phyloP scores from a whole-genome alignment of 495 filamentous ascomycete genomes.

The Aspergillus diversus region DNA sequence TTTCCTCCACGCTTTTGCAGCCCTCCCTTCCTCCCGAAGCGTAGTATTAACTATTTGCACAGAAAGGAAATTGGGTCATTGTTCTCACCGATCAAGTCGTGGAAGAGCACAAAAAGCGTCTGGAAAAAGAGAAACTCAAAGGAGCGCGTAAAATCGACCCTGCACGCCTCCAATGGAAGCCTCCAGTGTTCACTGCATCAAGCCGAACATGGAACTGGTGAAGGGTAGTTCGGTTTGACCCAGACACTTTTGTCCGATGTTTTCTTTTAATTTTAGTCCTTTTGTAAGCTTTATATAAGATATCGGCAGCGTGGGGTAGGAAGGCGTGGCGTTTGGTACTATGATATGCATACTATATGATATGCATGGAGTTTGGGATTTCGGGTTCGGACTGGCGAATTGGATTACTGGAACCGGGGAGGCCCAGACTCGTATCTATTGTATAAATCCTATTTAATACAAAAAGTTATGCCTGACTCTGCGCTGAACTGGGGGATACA shows the following conservation, averaged over 20 bases:
- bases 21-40: not conserved
- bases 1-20: conserved; percentile 10
- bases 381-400: not conserved
- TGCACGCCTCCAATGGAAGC: conserved; percentile 86
- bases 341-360: not conserved
- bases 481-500: not conserved
- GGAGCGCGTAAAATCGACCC: conserved; percentile 77
- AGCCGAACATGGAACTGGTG: conserved; percentile 96
- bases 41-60: conserved; percentile 28
- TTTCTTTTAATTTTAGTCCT: not conserved
- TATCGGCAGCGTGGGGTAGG: not conserved
- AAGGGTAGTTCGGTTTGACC: not conserved
- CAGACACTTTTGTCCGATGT: not conserved
- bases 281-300: not conserved
- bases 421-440: not conserved
- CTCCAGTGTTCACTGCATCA: conserved; percentile 88
- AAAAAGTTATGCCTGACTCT: not conserved
- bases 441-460: not conserved
- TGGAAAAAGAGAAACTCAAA: conserved; percentile 76
- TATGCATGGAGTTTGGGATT: not conserved
- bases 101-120: conserved; percentile 70
- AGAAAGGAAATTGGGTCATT: conserved; percentile 92
- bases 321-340: not conserved
- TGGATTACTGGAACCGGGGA: not conserved
- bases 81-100: conserved; percentile 80